Evolutionary conservation across 768 basidiomycete species (phyloP), one percentile per base, ranked within the genome.

Genomic region (Leccinum fibrillosum): DNA sequence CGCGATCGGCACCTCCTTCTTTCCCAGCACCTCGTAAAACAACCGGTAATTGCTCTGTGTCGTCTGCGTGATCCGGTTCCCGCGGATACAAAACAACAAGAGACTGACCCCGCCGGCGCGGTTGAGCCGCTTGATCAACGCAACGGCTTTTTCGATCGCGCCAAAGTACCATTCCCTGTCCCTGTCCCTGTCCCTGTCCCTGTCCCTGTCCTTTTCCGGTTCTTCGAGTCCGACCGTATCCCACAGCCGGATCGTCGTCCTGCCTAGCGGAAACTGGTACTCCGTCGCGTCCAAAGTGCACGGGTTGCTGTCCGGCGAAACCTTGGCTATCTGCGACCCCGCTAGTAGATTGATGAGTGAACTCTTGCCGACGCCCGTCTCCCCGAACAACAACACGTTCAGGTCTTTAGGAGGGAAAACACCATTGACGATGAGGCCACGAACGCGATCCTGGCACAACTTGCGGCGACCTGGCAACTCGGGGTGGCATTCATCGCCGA

Each of bases 331-430:
- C 1, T 64, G 58, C 56, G 55, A 53, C 5, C 71, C 71, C 0
- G 71, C 67, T 19, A 72, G 66, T 7, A 71, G 58, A 30, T 71
- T 70, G 53, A 72, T 61, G 45, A 72, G 61, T 4, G 72, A 74
- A n/a, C 70, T 72, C 48, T 72, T 72, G 2, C 70, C 70, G 19
- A 63, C 57, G 17, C 78, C 78, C 0, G 74, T 70, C 55, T 78
- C 75, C 0, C 79, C 78, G 50, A 79, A 80, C 17, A 80, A 52
- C 15, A 79, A 63, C 49, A 79, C 54, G 50, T 75, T 68, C 8
- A 68, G 25, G 49, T 69, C 63, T 44, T 65, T 61, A 0, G 57
- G 2, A 32, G 67, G 63, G 8, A 49, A 23, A 48, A 48, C 47
- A 1, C 13, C 15, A 3, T 48, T 7, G 15, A 26, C 47, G 23